A percentile compares a stretch with the other conserved stretches of the same genome.
Conservation (phyloP, 371 early-diverging fungal species). For the Actinomortierella wolfii region DNA sequence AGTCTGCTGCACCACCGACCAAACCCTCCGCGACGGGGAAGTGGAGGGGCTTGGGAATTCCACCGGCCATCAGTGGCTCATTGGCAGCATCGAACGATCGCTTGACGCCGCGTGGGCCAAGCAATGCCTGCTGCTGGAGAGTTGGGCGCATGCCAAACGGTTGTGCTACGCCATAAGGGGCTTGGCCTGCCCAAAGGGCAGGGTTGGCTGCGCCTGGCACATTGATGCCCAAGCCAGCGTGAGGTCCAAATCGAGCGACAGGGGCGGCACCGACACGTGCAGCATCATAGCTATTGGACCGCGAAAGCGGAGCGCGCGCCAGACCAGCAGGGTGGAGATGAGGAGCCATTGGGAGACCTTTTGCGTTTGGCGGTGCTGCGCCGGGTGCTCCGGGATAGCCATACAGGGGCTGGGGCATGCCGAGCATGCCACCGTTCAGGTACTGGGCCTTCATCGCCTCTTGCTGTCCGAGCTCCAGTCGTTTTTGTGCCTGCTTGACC, state of each 20-base stretch:
- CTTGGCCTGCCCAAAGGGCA: constrained; percentile 29
- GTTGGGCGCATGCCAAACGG: constrained; percentile 38
- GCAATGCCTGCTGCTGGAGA: constrained; percentile 32
- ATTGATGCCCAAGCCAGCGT: constrained; percentile 42
- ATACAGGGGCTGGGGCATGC: constrained; percentile 37
- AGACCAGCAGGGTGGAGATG: constrained; percentile 36
- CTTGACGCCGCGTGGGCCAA: constrained; percentile 36
- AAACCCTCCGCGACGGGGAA: constrained; percentile 34
- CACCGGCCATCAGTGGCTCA: constrained; percentile 34
- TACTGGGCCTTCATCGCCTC: constrained; percentile 52
- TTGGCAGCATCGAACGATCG: constrained; percentile 41
- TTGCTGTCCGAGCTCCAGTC: constrained; percentile 59
- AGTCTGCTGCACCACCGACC: constrained; percentile 15
- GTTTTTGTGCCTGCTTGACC: constrained; percentile 73
- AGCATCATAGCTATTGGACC: constrained; percentile 34
- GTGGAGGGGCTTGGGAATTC: constrained; percentile 37
- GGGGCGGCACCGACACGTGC: constrained; percentile 22
- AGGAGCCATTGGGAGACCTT: constrained; percentile 28
- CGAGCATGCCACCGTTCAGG: constrained; percentile 34
- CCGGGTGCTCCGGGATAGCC: constrained; percentile 15
- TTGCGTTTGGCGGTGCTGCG: constrained; percentile 5
- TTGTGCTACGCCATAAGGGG: constrained; percentile 24
- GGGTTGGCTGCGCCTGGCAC: constrained; percentile 33
- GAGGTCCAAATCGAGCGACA: constrained; percentile 26
- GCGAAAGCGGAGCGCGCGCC: constrained; percentile 33